These are phyloP conservation scores for Metschnikowia arizonensis DNA, from an alignment of 805 yeast species.

Conservation along the genomic window DNA sequence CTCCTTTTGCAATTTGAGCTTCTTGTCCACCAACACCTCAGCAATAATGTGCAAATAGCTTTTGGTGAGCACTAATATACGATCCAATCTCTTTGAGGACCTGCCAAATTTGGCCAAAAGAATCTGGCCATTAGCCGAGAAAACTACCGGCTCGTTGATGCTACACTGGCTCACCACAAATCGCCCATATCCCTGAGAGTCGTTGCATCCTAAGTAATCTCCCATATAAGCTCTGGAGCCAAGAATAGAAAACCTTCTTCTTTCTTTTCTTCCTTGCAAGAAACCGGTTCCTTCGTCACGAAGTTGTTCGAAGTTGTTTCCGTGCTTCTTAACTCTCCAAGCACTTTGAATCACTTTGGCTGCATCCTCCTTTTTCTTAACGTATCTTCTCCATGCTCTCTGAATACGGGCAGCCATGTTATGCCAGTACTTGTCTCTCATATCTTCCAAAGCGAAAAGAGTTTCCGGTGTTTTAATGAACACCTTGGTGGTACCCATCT, in stretches of 20 bases:
- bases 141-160: conserved; percentile 63
- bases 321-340: conserved; percentile 76
- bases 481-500: conserved; percentile 86
- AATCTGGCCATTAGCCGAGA: conserved; percentile 79
- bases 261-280: conserved; percentile 73
- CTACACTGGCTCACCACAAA: conserved; percentile 68
- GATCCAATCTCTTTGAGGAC: conserved; percentile 73
- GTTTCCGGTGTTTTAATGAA: conserved; percentile 97
- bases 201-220: conserved; percentile 87
- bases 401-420: conserved; percentile 97
- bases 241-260: conserved; percentile 80
- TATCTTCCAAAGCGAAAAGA: conserved; percentile 86
- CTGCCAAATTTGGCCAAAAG: conserved; percentile 87
- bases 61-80: conserved; percentile 67
- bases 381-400: conserved; percentile 89
- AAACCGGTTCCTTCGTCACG: conserved; percentile 79
- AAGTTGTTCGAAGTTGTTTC: conserved; percentile 76
- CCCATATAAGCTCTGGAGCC: conserved; percentile 91
- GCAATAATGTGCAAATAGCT: conserved; percentile 64
- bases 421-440: conserved; percentile 97
- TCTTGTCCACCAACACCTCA: conserved; percentile 61
- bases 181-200: conserved; percentile 63
- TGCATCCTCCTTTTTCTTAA: conserved; percentile 77
- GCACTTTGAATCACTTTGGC: conserved; percentile 77
- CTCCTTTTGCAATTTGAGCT: conserved; percentile 57